Conservation (phyloP, 1,284 basidiomycete species). For the Irpex sp. region DNA sequence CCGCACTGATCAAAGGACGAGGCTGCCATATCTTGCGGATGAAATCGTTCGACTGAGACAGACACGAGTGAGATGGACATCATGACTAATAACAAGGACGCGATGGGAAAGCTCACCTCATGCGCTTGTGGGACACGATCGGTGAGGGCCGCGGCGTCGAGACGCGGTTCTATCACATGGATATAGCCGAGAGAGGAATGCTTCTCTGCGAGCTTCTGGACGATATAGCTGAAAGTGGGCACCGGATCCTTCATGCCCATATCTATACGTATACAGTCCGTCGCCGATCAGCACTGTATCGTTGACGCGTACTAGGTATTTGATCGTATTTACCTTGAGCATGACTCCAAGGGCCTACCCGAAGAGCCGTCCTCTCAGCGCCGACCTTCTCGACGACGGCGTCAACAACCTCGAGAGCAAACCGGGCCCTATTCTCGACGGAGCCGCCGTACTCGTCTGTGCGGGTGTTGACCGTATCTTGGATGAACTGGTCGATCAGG, state of each 20-base stretch:
- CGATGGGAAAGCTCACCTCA: slow-evolving; percentile 4
- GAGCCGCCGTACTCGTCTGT: slow-evolving; percentile 57
- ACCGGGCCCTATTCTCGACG: slow-evolving; percentile 42
- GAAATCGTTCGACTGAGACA: slow-evolving; percentile 27
- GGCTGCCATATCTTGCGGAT: slow-evolving; percentile 18
- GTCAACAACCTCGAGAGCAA: not conserved
- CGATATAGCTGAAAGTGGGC: not conserved
- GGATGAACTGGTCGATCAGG: slow-evolving; percentile 35
- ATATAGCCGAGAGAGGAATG: slow-evolving; percentile 53
- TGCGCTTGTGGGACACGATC: slow-evolving; percentile 14
- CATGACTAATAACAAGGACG: not conserved
- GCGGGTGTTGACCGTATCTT: slow-evolving; percentile 40
- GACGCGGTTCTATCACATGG: slow-evolving; percentile 41
- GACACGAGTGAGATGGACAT: not conserved
- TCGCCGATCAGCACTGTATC: not conserved
- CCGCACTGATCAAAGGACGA: no score
- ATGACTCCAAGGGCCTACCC: slow-evolving; percentile 40
- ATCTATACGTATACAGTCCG: not conserved
- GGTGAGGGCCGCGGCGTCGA: slow-evolving; percentile 13
- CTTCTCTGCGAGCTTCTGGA: slow-evolving; percentile 16
- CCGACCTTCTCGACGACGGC: not conserved
- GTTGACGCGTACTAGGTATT: not conserved
- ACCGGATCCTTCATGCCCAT: not conserved
- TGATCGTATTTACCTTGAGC: slow-evolving; percentile 40
- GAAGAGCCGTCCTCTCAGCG: not conserved